These are phyloP conservation scores for Saccharomycopsis fermentans DNA, from an alignment of 805 yeast genomes.

Conservation along the genomic window DNA sequence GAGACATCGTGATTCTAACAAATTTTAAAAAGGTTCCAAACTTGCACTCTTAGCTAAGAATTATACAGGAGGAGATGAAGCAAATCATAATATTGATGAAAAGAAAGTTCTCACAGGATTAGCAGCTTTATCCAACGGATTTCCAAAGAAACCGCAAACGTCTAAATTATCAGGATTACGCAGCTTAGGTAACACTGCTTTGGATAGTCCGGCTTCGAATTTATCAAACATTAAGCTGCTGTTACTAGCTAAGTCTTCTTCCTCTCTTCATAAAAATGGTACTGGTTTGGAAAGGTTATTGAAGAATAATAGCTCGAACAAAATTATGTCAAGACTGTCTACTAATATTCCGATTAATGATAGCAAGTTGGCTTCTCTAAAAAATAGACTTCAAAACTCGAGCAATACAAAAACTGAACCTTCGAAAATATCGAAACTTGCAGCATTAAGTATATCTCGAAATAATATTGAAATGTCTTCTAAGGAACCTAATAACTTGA, in stretches of 20 bases:
- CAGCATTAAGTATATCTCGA: conserved; percentile 3
- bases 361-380: background rate
- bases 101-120: background rate
- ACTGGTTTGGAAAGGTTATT: background rate
- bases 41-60: background rate
- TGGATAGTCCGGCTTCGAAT: background rate
- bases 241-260: background rate
- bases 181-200: background rate
- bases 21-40: background rate
- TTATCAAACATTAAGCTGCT: background rate
- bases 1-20: background rate
- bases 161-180: background rate
- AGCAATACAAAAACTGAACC: background rate
- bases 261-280: background rate
- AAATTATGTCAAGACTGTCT: background rate
- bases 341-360: background rate
- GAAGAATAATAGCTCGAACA: background rate
- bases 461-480: background rate
- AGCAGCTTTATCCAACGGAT: background rate
- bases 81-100: background rate
- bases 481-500: too few relatives aligned
- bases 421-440: conserved; percentile 12
- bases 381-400: background rate
- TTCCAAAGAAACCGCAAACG: background rate
- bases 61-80: background rate